Evolutionary conservation across 108 stramenopile genomes (phyloP).

Genomic region (Skeletonema marinoi): DNA sequence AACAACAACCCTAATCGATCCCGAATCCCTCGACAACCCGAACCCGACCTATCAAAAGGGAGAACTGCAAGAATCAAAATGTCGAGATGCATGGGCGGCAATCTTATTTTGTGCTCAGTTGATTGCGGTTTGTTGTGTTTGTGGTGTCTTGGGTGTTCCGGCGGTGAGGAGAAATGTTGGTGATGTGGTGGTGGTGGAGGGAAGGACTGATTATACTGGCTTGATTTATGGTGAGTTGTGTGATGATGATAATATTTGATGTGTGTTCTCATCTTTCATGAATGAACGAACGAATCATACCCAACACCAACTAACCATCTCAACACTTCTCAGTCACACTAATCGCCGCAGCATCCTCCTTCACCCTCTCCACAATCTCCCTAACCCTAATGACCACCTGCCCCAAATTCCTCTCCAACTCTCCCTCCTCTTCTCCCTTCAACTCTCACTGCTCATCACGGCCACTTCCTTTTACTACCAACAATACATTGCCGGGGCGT

Average conservation of each 20-base stretch:
- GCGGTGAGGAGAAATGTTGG: conserved; percentile 17
- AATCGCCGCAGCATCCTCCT: conserved; percentile 18
- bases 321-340: conserved; percentile 6
- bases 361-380: conserved; percentile 32
- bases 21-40: neutral
- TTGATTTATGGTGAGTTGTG: conserved; percentile 23
- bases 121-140: conserved; percentile 44
- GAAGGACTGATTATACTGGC: conserved; percentile 13
- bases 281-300: neutral
- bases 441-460: conserved; percentile 35
- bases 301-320: neutral
- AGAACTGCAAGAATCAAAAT: conserved; percentile 38
- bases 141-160: conserved; percentile 19
- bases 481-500: conserved; percentile 36
- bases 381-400: conserved; percentile 71
- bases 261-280: conserved; percentile 11
- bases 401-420: conserved; percentile 63
- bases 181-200: conserved; percentile 13
- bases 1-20: conserved; percentile 1
- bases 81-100: conserved; percentile 59
- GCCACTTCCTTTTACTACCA: conserved; percentile 48
- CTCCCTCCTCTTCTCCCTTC: conserved; percentile 57
- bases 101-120: conserved; percentile 68
- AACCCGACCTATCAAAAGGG: conserved; percentile 15
- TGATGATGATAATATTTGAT: neutral